Evolutionary conservation across 345 rosid genomes (phyloP), one percentile per base, ranked within the genome.

Genomic region (Citrus inodora): DNA sequence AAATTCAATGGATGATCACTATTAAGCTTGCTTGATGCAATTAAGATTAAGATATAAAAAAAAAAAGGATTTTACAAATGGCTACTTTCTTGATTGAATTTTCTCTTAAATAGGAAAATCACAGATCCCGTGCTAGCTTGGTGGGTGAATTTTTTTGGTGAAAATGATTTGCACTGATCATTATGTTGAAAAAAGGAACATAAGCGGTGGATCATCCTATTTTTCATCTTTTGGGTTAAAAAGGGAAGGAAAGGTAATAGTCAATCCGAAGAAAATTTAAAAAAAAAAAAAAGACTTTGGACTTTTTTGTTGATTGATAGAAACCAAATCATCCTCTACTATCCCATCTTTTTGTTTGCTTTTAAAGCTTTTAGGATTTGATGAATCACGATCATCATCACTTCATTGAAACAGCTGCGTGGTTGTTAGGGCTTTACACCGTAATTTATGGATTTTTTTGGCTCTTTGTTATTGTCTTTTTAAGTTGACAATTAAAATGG

Each of bases 321-420:
- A 53, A 76, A 76, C 80, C 55, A 81, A 77, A 81, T 72, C 74
- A 72, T 81, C 76, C 83, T 55, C 69, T 37, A 40, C 56, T 22
- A 70, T 37, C 66, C 17, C 25, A n/a, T 64, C 67, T 40, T 64
- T 76, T 77, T 33, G 32, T 77, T 35, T 66, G 65, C 74, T 72
- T 81, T 81, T 65, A n/a, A 0, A 1, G 3, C 33, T 33, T 67
- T 67, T 73, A 16, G 75, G 80, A 73, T 77, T 73, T 37, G 64
- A 42, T 77, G 78, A 77, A 77, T 81, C 80, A 21, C 25, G 24
- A 9, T 33, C 53, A 77, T 81, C 67, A 77, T 67, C 24, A 72
- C 78, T 46, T 21, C 59, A 7, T 76, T 72, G 80, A 67, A 81
- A 59, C 24, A 65, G 38, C 13, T 65, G 73, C 80, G 17, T 76